Base-by-base conservation (phyloP, 768 basidiomycete species). In the Kwoniella dendrophila region DNA sequence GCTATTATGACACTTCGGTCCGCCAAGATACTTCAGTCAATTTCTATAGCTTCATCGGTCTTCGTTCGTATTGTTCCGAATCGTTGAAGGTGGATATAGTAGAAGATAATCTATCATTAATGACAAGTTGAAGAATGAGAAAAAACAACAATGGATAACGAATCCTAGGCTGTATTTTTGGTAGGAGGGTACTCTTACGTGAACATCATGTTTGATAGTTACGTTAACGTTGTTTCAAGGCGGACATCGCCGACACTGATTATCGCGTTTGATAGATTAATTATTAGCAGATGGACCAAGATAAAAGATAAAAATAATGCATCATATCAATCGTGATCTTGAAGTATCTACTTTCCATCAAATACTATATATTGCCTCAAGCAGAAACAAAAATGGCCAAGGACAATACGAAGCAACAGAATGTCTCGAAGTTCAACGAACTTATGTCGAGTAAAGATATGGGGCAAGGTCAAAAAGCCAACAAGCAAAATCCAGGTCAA, bases 191-290 rank as follows among this genome's bases (percentile, higher is more conserved):
- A 24, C 20, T 48, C 6, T 27, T 7, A 48, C 8, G 11, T 7
- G 30, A 48, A 20, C 3, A 27, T 12, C 24, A 26, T 29, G 4
- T 8, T 33, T 32, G 1, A 2, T 10, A 4, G 5, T 49, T 30
- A 32, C 34, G 32, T 51, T 33, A 22, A 32, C 34, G 47, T 27
- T n/a, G n/a, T 4, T 14, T 33, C 3, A 7, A 48, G 27, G 16
- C 49, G 49, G 49, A 51, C 30, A 51, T 51, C 49, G 49, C 49
- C 49, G 49, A 51, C 41, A n/a, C n/a, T n/a, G n/a, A n/a, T n/a
- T n/a, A n/a, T 43, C 22, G 41, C 41, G 4, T 7, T 14, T 38
- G 18, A 8, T 18, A 8, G 36, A 38, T 8, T 38, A 38, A 8
- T 38, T 38, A 38, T 38, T 38, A 38, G 36, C 36, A 8, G 36